Conservation (phyloP, 768 basidiomycete species). For the Termitomyces heimii region DNA sequence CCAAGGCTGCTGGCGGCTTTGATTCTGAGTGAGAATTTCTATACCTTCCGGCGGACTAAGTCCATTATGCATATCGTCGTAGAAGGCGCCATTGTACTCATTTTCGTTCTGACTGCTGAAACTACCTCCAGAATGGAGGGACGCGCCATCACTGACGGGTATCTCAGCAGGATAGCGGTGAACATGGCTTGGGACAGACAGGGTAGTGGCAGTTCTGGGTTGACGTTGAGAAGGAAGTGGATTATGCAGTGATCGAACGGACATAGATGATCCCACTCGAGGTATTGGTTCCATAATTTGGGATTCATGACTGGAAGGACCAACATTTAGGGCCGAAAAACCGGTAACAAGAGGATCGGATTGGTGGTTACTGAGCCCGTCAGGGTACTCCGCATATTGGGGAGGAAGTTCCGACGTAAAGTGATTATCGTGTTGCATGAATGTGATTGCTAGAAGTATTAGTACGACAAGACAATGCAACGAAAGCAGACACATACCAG, state of each 20-base stretch:
- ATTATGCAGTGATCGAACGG: constrained; percentile 30
- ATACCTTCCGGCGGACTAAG: constrained; percentile 23
- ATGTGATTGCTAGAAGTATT: constrained; percentile 10
- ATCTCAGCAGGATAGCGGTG: constrained; percentile 7
- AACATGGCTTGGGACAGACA: constrained; percentile 22
- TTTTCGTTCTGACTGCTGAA: constrained; percentile 26
- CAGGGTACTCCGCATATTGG: constrained; percentile 23
- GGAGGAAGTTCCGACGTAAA: constrained; percentile 27
- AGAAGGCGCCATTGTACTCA: constrained; percentile 32
- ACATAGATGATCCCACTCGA: constrained; percentile 55
- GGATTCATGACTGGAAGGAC: constrained; percentile 21
- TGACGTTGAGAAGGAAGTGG: constrained; percentile 21
- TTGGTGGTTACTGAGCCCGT: constrained; percentile 22
- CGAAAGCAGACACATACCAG: constrained; percentile 12
- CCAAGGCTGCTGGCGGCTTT: constrained; percentile 14
- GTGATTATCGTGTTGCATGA: constrained; percentile 30
- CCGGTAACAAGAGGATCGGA: constrained; percentile 40
- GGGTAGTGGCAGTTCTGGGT: constrained; percentile 36
- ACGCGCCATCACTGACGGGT: constrained; percentile 15
- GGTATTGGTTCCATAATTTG: constrained; percentile 39
- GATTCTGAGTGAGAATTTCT: constrained; percentile 18
- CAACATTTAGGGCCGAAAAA: constrained; percentile 50
- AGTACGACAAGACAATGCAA: background rate
- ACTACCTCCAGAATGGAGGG: constrained; percentile 27
- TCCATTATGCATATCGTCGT: constrained; percentile 27